A percentile compares a stretch with the other conserved stretches of the same genome.
Conservation (phyloP, 139 green algal genomes). For the Chloropicon primus region DNA sequence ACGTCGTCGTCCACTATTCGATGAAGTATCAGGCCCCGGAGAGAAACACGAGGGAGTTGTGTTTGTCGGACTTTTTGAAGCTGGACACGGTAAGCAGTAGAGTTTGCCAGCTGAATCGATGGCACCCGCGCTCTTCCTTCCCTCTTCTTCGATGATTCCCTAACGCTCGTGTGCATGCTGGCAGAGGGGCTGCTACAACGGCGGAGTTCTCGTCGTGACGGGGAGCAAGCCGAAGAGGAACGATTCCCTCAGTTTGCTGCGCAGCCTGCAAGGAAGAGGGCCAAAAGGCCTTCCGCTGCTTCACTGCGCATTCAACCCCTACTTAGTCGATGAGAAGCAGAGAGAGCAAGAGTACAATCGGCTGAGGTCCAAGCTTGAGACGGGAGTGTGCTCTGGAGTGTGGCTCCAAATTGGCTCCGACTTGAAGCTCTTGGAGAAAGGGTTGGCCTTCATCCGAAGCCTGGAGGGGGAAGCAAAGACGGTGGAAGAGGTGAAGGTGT, state of each 20-base stretch:
- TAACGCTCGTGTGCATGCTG: too few relatives aligned
- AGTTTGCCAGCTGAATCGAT: too few relatives aligned
- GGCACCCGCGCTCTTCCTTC: too few relatives aligned
- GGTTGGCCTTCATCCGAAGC: not conserved
- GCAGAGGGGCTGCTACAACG: too few relatives aligned
- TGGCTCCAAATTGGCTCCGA: conserved; percentile 40
- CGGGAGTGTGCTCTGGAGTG: conserved; percentile 13
- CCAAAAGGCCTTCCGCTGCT: not conserved
- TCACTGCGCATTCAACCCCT: conserved; percentile 38
- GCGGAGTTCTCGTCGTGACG: not conserved
- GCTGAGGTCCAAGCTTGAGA: conserved; percentile 22
- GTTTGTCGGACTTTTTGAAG: not conserved
- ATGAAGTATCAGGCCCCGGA: not conserved
- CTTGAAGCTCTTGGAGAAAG: conserved; percentile 12
- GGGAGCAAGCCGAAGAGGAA: not conserved
- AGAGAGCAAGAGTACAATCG: conserved; percentile 16
- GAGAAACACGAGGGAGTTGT: not conserved
- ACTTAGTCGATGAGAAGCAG: conserved; percentile 16
- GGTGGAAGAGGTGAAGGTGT: not conserved
- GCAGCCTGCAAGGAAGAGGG: too few relatives aligned
- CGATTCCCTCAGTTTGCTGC: not conserved
- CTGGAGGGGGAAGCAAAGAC: not conserved
- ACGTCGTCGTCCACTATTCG: not conserved
- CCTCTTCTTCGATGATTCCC: too few relatives aligned
- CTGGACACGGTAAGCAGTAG: not conserved